Evolutionary conservation across 2,329 filamentous ascomycete genomes (phyloP).

Genomic region (Diaporthe ampelina): DNA sequence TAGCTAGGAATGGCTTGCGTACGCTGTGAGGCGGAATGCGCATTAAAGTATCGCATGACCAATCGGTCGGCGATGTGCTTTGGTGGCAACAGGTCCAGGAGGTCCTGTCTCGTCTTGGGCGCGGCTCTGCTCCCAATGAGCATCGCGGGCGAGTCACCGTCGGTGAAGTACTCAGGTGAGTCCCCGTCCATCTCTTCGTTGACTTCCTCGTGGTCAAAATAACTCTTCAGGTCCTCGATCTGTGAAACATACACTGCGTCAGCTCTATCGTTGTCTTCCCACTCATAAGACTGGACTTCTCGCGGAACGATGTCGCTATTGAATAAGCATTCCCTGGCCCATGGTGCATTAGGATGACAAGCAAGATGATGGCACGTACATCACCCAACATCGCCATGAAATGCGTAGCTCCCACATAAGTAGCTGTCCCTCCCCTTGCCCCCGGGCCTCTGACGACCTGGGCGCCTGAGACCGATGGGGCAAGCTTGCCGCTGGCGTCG

Average conservation of each 20-base stretch:
- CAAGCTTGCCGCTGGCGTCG: slow-evolving; percentile 5
- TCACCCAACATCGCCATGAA: slow-evolving; percentile 73
- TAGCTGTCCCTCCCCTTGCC: slow-evolving; percentile 52
- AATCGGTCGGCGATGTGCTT: slow-evolving; percentile 62
- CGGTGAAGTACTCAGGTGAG: slow-evolving; percentile 50
- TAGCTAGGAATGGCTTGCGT: slow-evolving; percentile 42
- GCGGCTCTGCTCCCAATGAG: slow-evolving; percentile 57
- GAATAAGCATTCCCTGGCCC: not conserved
- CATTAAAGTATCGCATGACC: slow-evolving; percentile 67
- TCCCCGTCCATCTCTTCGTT: slow-evolving; percentile 50
- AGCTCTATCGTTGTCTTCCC: not conserved
- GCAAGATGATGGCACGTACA: slow-evolving; percentile 54
- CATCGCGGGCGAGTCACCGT: slow-evolving; percentile 57
- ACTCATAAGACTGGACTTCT: not conserved
- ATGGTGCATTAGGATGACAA: not conserved
- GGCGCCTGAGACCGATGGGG: slow-evolving; percentile 46
- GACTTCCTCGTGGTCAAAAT: slow-evolving; percentile 65
- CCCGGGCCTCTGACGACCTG: slow-evolving; percentile 59
- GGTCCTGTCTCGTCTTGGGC: slow-evolving; percentile 58
- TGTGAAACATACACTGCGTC: slow-evolving; percentile 45
- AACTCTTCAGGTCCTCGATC: slow-evolving; percentile 72
- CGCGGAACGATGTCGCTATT: too few relatives aligned
- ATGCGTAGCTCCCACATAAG: slow-evolving; percentile 71
- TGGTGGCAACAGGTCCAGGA: slow-evolving; percentile 63
- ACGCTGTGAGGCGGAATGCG: slow-evolving; percentile 67